Conservation (phyloP, 768 basidiomycete species). For the Lactarius psammicola region DNA sequence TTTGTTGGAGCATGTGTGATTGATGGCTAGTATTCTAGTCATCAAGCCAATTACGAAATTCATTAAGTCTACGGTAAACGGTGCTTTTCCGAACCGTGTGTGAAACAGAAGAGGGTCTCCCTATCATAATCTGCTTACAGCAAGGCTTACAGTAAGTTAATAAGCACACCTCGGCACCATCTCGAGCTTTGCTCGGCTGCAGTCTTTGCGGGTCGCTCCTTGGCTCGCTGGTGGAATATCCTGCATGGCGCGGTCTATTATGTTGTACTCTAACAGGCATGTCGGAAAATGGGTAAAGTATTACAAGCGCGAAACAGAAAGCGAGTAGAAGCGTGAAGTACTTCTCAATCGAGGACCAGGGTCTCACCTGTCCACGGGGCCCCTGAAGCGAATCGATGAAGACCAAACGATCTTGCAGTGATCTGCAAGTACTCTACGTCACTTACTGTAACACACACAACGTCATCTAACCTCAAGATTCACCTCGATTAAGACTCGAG, state of each 20-base stretch:
- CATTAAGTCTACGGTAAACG: too few relatives aligned
- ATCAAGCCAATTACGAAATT: neutral
- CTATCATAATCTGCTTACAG: too few relatives aligned
- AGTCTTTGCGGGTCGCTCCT: neutral
- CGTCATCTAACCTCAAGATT: too few relatives aligned
- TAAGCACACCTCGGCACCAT: too few relatives aligned
- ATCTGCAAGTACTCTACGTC: too few relatives aligned
- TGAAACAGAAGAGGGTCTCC: neutral
- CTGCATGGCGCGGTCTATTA: neutral
- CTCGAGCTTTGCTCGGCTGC: neutral
- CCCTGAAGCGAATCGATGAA: neutral
- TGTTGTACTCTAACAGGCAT: neutral
- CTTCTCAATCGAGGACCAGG: neutral
- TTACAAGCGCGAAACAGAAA: neutral
- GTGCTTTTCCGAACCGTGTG: too few relatives aligned
- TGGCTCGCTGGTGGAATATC: neutral
- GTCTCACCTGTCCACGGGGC: neutral
- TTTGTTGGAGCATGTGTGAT: neutral
- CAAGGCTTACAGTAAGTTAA: too few relatives aligned
- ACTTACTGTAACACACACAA: too few relatives aligned
- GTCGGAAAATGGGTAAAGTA: neutral
- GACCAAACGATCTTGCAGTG: too few relatives aligned
- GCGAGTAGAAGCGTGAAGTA: neutral
- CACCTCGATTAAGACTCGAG: too few relatives aligned
- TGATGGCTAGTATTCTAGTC: fast-evolving